These are phyloP conservation scores for Penicillium sp. DNA, from an alignment of 2,329 filamentous ascomycete species.

Conservation along the genomic window DNA sequence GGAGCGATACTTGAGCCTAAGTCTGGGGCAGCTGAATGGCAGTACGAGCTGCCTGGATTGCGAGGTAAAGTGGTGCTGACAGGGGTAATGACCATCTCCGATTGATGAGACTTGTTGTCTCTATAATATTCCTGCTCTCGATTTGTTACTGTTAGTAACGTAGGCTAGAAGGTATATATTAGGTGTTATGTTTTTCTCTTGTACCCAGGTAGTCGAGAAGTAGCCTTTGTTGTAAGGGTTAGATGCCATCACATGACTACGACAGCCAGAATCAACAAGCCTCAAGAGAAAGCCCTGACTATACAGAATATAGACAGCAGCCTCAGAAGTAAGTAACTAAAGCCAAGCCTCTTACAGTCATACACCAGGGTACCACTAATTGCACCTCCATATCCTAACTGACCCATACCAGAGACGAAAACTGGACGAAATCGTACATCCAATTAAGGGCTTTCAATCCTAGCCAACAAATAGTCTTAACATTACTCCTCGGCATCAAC, in stretches of 20 bases:
- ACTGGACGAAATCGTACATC: conserved; percentile 1
- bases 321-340: not conserved
- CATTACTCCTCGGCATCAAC: conserved; percentile 29
- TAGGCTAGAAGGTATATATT: conserved; percentile 18
- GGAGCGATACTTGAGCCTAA: conserved; percentile 66
- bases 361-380: not conserved
- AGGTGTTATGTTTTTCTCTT: not conserved
- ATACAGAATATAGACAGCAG: not conserved
- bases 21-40: not conserved
- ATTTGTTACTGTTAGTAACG: conserved; percentile 5
- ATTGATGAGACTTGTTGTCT: conserved; percentile 17
- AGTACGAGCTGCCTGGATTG: conserved; percentile 6
- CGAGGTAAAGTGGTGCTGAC: conserved; percentile 12
- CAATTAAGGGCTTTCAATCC: not conserved
- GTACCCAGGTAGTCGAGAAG: not conserved
- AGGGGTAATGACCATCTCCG: conserved; percentile 17
- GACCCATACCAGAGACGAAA: not conserved
- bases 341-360: not conserved
- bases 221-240: not conserved
- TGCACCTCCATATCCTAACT: not conserved
- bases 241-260: not conserved
- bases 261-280: not conserved
- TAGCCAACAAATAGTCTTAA: conserved; percentile 4
- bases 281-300: not conserved
- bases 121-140: conserved; percentile 9